Conservation (phyloP, 192 early-diverging fungal species). For the Coemansia sp. region DNA sequence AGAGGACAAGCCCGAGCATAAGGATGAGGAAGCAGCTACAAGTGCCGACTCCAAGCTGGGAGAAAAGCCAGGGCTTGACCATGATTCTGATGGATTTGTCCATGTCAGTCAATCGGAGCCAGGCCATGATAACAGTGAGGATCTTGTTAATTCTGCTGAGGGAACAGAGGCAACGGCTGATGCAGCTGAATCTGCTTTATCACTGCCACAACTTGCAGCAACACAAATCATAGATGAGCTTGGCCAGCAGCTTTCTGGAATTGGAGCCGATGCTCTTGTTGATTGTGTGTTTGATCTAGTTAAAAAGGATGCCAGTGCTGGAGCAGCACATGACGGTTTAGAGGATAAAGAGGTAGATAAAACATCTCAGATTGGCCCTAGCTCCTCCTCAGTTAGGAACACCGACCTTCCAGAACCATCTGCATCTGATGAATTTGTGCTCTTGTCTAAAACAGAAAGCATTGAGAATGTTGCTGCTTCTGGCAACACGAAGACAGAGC, state of each 20-base stretch:
- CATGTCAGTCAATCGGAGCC: conserved; percentile 41
- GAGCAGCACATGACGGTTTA: not conserved
- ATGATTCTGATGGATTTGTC: conserved; percentile 47
- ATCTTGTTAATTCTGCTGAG: not conserved
- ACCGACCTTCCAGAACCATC: not conserved
- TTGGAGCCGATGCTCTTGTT: conserved; percentile 2
- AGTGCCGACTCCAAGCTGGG: not conserved
- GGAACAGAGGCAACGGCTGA: not conserved
- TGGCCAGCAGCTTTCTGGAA: conserved; percentile 1
- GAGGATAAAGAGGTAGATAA: not conserved
- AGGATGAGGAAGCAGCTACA: not conserved
- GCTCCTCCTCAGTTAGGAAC: too few relatives aligned
- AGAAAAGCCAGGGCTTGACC: conserved; percentile 7
- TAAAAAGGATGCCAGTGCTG: not conserved
- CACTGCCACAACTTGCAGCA: not conserved
- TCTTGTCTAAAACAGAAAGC: conserved; percentile 22
- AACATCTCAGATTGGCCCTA: too few relatives aligned
- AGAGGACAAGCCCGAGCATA: not conserved
- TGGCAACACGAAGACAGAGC: not conserved
- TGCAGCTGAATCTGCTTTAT: not conserved
- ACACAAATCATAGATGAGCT: not conserved
- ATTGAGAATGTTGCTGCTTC: conserved; percentile 3
- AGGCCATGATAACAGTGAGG: conserved; percentile 17
- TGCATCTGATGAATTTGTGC: conserved; percentile 26
- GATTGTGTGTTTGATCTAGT: not conserved